These are phyloP conservation scores for Platanthera guangdongensis DNA, from an alignment of 106 monocot species.

Conservation along the genomic window DNA sequence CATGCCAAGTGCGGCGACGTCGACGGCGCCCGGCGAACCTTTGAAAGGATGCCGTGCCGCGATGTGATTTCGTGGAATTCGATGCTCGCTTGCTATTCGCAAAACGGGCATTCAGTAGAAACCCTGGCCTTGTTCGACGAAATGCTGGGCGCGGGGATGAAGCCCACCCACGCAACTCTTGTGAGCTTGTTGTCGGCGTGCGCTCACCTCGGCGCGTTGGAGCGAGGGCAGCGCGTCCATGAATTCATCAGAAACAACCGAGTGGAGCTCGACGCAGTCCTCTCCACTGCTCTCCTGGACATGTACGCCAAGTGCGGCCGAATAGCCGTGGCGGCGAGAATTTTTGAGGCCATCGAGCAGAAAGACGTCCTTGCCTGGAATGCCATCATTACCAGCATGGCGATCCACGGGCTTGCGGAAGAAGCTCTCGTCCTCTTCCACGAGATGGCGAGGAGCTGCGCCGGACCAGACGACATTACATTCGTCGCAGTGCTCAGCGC, in stretches of 20 bases:
- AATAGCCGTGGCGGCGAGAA: conserved; percentile 6
- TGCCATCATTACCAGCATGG: conserved; percentile 36
- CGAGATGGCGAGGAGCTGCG: conserved; percentile 23
- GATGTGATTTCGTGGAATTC: conserved; percentile 31
- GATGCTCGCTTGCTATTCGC: conserved; percentile 17
- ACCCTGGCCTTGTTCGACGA: conserved; percentile 14
- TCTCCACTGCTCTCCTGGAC: conserved; percentile 42
- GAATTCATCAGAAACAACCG: conserved; percentile 14
- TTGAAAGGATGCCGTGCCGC: conserved; percentile 30
- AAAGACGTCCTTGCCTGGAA: conserved; percentile 48
- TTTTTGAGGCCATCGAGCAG: conserved; percentile 14
- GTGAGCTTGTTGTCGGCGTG: conserved; percentile 24
- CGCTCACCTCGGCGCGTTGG: conserved; percentile 17
- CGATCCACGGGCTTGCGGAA: conserved; percentile 28
- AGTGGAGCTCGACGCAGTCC: conserved; percentile 22
- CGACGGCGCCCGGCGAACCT: conserved; percentile 26
- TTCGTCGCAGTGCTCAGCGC: conserved; percentile 48
- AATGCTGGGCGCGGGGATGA: not conserved
- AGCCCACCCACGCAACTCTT: conserved; percentile 19
- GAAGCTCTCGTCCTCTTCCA: conserved; percentile 23
- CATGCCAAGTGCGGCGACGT: conserved; percentile 45
- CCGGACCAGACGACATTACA: conserved; percentile 37
- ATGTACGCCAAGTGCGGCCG: conserved; percentile 48
- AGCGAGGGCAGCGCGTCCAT: conserved; percentile 19
- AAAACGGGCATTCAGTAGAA: not conserved